Conservation (phyloP, 768 basidiomycete genomes). For the Gautieria morchelliformis region DNA sequence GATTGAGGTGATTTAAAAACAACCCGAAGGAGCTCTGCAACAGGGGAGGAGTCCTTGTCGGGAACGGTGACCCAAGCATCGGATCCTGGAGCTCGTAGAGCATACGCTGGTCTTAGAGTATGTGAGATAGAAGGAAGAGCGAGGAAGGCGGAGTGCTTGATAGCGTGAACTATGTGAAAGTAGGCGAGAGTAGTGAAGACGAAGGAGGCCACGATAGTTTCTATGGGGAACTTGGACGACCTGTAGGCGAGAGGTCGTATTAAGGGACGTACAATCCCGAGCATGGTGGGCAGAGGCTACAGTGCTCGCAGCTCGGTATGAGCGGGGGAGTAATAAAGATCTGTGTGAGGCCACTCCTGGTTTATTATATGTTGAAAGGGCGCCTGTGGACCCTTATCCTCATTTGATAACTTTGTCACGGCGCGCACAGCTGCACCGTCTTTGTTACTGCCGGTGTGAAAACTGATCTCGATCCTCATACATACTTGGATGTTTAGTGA, state of each 20-base stretch:
- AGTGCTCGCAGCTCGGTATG: background rate
- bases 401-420: too few relatives aligned
- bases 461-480: too few relatives aligned
- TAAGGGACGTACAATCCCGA: constrained; percentile 4
- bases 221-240: constrained; percentile 61
- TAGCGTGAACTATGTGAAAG: constrained; percentile 84
- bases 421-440: background rate
- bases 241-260: constrained; percentile 4
- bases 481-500: too few relatives aligned
- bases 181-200: constrained; percentile 88
- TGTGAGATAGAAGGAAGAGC: constrained; percentile 26
- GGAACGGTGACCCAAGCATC: constrained; percentile 55
- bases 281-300: background rate
- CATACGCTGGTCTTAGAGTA: constrained; percentile 46
- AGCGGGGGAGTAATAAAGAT: background rate
- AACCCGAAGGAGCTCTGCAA: constrained; percentile 37
- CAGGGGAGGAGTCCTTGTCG: constrained; percentile 27
- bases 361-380: background rate
- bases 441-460: too few relatives aligned
- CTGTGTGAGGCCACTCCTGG: background rate
- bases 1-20: background rate
- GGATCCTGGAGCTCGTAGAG: constrained; percentile 32
- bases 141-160: constrained; percentile 82
- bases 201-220: constrained; percentile 85
- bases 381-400: background rate